A percentile compares a stretch with the other conserved stretches of the same genome.
Conservation (phyloP, 2,329 filamentous ascomycete genomes). For the Corynespora cassiicola region DNA sequence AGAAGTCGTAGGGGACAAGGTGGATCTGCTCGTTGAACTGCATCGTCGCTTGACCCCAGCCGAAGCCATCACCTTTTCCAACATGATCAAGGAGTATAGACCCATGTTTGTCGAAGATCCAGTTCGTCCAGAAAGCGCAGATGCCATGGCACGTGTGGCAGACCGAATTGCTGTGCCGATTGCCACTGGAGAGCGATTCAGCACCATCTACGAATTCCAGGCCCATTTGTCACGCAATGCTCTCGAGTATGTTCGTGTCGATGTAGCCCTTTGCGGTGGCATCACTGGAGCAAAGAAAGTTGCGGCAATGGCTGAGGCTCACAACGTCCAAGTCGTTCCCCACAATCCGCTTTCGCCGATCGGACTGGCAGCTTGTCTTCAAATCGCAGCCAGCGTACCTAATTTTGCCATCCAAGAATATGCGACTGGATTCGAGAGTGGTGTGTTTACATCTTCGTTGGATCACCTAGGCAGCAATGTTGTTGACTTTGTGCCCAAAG, state of each 20-base stretch:
- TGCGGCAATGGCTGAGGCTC: slow-evolving; percentile 7
- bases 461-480: slow-evolving; percentile 4
- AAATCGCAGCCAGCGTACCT: slow-evolving; percentile 4
- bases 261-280: slow-evolving; percentile 6
- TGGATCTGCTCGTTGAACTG: slow-evolving; percentile 7
- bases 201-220: slow-evolving; percentile 8
- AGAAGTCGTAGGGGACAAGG: slow-evolving; percentile 6
- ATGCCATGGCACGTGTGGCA: slow-evolving; percentile 6
- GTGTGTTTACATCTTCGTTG: slow-evolving; percentile 2
- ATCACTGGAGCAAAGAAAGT: slow-evolving; percentile 9
- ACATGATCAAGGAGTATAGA: slow-evolving; percentile 4
- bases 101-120: slow-evolving; percentile 9
- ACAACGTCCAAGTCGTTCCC: slow-evolving; percentile 7
- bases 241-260: slow-evolving; percentile 5
- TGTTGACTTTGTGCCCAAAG: slow-evolving; percentile 4
- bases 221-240: slow-evolving; percentile 5
- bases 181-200: slow-evolving; percentile 5
- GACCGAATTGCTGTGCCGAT: slow-evolving; percentile 6
- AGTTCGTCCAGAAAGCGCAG: slow-evolving; percentile 5
- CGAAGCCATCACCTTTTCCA: slow-evolving; percentile 5
- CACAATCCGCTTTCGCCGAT: slow-evolving; percentile 8
- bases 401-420: slow-evolving; percentile 8
- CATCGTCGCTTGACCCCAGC: slow-evolving; percentile 7
- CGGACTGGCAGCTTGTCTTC: slow-evolving; percentile 6
- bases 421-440: slow-evolving; percentile 4